Percentiles rank a stretch among this genome's conserved stretches.
Evolutionary conservation across 805 yeast genomes (phyloP).

Genomic region (Pichia ethanolica): DNA sequence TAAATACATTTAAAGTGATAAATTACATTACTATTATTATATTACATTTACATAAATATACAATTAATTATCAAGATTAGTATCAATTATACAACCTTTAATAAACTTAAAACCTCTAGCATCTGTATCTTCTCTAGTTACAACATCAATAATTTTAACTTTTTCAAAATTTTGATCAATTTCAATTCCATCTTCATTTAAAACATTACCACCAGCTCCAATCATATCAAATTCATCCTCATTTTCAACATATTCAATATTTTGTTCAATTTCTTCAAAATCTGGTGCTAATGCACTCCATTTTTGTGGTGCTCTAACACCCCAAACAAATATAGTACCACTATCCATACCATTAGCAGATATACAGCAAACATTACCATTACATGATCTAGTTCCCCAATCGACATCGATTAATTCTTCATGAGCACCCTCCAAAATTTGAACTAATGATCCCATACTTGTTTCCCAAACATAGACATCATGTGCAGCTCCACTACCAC

Average conservation of each 20-base stretch:
- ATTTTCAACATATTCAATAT: slow-evolving; percentile 75
- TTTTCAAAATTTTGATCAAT: slow-evolving; percentile 55
- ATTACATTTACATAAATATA: neutral
- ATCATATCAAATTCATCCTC: slow-evolving; percentile 85
- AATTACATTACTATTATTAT: neutral
- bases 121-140: slow-evolving; percentile 54
- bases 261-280: slow-evolving; percentile 89
- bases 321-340: slow-evolving; percentile 80
- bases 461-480: slow-evolving; percentile 94
- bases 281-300: slow-evolving; percentile 98
- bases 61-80: slow-evolving; percentile 7
- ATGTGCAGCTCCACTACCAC: slow-evolving; percentile 82
- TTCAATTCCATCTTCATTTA: slow-evolving; percentile 43
- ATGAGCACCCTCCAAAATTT: slow-evolving; percentile 83
- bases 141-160: slow-evolving; percentile 48
- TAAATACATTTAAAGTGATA: too few species aligned
- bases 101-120: slow-evolving; percentile 62
- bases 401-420: slow-evolving; percentile 82
- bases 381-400: slow-evolving; percentile 42
- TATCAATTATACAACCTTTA: slow-evolving; percentile 49
- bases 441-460: slow-evolving; percentile 70
- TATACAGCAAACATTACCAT: slow-evolving; percentile 61
- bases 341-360: slow-evolving; percentile 82
- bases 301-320: slow-evolving; percentile 73
- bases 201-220: slow-evolving; percentile 46